Evolutionary conservation across 2,329 filamentous ascomycete species (phyloP), one percentile per base, ranked within the genome.

Genomic region (Cladosporium phlei): DNA sequence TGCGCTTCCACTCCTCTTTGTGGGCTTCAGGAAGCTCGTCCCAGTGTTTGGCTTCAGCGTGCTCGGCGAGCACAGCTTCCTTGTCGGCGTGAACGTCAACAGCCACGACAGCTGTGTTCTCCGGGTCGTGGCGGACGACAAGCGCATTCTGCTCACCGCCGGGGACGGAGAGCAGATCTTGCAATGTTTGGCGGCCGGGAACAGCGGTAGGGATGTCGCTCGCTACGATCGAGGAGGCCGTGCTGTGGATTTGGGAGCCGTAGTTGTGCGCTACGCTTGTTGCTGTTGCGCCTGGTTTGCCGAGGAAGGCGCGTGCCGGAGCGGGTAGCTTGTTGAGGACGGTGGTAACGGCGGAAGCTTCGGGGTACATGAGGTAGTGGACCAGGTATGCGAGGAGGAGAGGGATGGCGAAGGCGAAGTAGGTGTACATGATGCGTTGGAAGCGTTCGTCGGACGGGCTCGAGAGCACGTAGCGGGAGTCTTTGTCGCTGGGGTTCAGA

Each of bases 391-490:
- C 73, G 46, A 84, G 79, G 28, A 82, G 74, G 14, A 86, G 59
- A 4, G 85, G 66, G 29, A 83, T 73, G 37, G 88, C 70, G 40
- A 85, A 61, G 14, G 82, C 70, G 30, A 86, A 63, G 50, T 82
- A 59, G 33, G 77, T 69, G 42, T 80, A 72, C 45, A 76, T 70
- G 29, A 78, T 65, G 28, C 80, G 66, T 44, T 83, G 65, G 47
- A 71, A 71, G 37, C 64, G 61, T 21, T 76, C 73, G 3, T 78
- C 77, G 17, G 77, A 71, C 1, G 67, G 67, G 52, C 78, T 72
- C 14, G 77, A 79, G 24, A 90, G 78, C 3, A 89, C 78, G 61
- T 90, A 89, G 52, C 86, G 85, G 8, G 77, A 66, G 14, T 64
- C 49, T 17, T 59, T 72, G 10, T 73, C 68, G n/a, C 70, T 70